These are phyloP conservation scores for Fremontodendron californicum DNA, from an alignment of 345 rosid genomes.

Conservation along the genomic window DNA sequence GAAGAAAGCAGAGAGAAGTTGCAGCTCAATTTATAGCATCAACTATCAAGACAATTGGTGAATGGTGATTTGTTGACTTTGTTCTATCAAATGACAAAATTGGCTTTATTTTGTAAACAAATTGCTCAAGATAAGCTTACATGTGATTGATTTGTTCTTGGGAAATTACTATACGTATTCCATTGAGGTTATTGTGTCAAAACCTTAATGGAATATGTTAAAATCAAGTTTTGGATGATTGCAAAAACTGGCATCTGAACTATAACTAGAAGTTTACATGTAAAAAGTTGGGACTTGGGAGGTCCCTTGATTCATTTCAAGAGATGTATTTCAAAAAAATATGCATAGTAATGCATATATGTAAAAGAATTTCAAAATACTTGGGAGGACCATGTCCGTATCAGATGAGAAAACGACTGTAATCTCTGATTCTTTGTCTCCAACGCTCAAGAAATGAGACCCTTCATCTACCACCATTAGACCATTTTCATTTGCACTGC, in stretches of 20 bases:
- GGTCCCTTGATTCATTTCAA: not conserved
- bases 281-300: not conserved
- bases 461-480: conserved; percentile 64
- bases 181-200: too few relatives aligned
- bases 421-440: conserved; percentile 38
- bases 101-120: too few relatives aligned
- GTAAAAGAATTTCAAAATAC: not conserved
- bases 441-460: conserved; percentile 45
- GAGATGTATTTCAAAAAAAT: not conserved
- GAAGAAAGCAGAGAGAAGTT: too few relatives aligned
- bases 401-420: conserved; percentile 5
- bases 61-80: too few relatives aligned
- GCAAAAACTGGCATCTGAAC: not conserved
- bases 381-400: not conserved
- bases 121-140: too few relatives aligned
- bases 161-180: not conserved
- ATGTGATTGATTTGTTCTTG: not conserved
- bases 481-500: conserved; percentile 55
- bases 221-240: not conserved
- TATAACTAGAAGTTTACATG: not conserved
- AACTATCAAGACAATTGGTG: too few relatives aligned
- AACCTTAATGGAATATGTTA: not conserved
- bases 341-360: not conserved
- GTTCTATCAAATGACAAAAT: too few relatives aligned
- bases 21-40: too few relatives aligned